Percentiles rank a stretch among this genome's conserved stretches.
These are phyloP conservation scores for Trametes meyenii DNA, from an alignment of 768 basidiomycete species.

Conservation along the genomic window DNA sequence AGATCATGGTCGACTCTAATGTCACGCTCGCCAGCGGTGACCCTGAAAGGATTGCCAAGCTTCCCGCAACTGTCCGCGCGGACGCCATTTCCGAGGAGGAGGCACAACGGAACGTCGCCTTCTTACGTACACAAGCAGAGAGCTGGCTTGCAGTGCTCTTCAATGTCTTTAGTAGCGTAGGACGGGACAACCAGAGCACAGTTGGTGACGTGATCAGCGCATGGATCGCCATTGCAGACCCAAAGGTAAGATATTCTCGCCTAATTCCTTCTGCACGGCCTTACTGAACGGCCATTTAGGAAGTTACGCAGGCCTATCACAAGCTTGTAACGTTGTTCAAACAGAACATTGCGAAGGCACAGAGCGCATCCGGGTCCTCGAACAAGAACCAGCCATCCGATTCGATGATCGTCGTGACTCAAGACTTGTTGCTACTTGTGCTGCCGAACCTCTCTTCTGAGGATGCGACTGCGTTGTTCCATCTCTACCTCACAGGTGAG, in stretches of 20 bases:
- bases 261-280: background rate
- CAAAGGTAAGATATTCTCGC: slow-evolving; percentile 50
- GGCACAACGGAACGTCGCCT: slow-evolving; percentile 67
- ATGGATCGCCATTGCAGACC: slow-evolving; percentile 84
- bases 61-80: slow-evolving; percentile 32
- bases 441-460: slow-evolving; percentile 68
- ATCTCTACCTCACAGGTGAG: slow-evolving; percentile 64
- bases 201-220: slow-evolving; percentile 86
- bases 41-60: slow-evolving; percentile 31
- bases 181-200: slow-evolving; percentile 70
- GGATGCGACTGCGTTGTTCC: slow-evolving; percentile 68
- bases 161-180: slow-evolving; percentile 91
- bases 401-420: slow-evolving; percentile 62
- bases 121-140: slow-evolving; percentile 77
- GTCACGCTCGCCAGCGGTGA: slow-evolving; percentile 50
- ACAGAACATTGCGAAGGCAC: slow-evolving; percentile 55
- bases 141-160: slow-evolving; percentile 96
- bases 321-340: slow-evolving; percentile 77
- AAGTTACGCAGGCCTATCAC: slow-evolving; percentile 76
- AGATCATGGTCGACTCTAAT: slow-evolving; percentile 81
- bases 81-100: slow-evolving; percentile 53
- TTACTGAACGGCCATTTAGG: slow-evolving; percentile 40
- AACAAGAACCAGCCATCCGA: slow-evolving; percentile 42
- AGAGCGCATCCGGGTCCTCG: slow-evolving; percentile 28
- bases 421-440: slow-evolving; percentile 86